Evolutionary conservation across 441 rosid species (phyloP).

Genomic region (Euphorbia corollata): DNA sequence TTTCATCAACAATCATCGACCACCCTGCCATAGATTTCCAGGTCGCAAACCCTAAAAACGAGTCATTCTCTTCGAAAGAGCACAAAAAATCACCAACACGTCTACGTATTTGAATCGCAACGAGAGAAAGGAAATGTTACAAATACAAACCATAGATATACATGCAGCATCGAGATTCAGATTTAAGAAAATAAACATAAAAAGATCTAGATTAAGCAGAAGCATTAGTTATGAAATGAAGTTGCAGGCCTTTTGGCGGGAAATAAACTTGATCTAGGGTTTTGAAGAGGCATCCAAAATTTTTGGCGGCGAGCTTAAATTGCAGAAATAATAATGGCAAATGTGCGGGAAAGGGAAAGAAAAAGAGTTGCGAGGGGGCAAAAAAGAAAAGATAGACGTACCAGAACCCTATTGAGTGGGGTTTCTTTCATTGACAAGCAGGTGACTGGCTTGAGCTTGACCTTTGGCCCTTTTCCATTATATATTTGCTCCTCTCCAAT

Average conservation of each 20-base stretch:
- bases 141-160: not conserved
- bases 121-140: not conserved
- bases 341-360: constrained; percentile 16
- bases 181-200: not conserved
- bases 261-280: constrained; percentile 41
- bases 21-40: constrained; percentile 62
- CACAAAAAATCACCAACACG: not conserved
- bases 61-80: constrained; percentile 11
- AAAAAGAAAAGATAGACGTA: constrained; percentile 20
- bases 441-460: not conserved
- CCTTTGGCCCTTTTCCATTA: not conserved
- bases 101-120: not conserved
- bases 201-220: constrained; percentile 5
- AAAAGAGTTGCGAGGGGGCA: constrained; percentile 13
- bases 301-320: constrained; percentile 17
- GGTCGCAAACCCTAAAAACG: constrained; percentile 37
- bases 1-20: constrained; percentile 40
- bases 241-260: constrained; percentile 45
- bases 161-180: not conserved
- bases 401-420: constrained; percentile 25
- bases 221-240: not conserved
- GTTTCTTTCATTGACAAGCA: constrained; percentile 1
- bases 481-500: not conserved
- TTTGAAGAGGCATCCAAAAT: constrained; percentile 15
- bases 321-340: constrained; percentile 20